These are phyloP conservation scores for Leptographium galeiforme DNA, from an alignment of 2,329 filamentous ascomycete genomes.

Conservation along the genomic window DNA sequence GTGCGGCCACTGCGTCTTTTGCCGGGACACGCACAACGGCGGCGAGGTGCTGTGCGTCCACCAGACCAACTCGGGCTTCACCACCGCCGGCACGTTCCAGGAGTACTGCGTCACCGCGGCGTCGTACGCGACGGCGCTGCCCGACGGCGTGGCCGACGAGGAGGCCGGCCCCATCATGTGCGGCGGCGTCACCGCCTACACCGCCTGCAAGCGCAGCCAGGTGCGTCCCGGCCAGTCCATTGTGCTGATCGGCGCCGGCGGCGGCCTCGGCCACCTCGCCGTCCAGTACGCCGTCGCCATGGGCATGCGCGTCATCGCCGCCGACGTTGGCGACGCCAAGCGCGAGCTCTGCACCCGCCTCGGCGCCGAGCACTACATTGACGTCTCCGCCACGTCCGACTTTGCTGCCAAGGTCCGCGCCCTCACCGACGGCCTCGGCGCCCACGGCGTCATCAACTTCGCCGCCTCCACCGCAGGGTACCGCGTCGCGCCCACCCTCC, in stretches of 20 bases:
- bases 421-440: slow-evolving; percentile 68
- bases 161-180: slow-evolving; percentile 15
- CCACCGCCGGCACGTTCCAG: slow-evolving; percentile 11
- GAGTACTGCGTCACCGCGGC: slow-evolving; percentile 21
- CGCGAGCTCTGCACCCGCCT: slow-evolving; percentile 4
- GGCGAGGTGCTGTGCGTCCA: slow-evolving; percentile 6
- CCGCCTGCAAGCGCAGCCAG: slow-evolving; percentile 6
- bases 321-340: slow-evolving; percentile 8
- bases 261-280: slow-evolving; percentile 11
- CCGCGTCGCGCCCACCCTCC: slow-evolving; percentile 81
- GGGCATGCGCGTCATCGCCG: slow-evolving; percentile 9
- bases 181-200: slow-evolving; percentile 10
- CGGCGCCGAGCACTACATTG: slow-evolving; percentile 11
- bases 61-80: slow-evolving; percentile 8
- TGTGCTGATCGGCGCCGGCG: slow-evolving; percentile 20
- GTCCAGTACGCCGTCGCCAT: slow-evolving; percentile 11
- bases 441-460: slow-evolving; percentile 75
- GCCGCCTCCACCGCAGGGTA: slow-evolving; percentile 84
- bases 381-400: slow-evolving; percentile 71
- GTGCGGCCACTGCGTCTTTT: slow-evolving; percentile 5
- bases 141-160: slow-evolving; percentile 12
- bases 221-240: slow-evolving; percentile 8
- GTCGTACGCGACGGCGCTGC: slow-evolving; percentile 23
- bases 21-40: slow-evolving; percentile 3
- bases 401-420: slow-evolving; percentile 40